Evolutionary conservation across 1,284 basidiomycete genomes (phyloP), one percentile per base, ranked within the genome.

Genomic region (Volvariella surrecta): DNA sequence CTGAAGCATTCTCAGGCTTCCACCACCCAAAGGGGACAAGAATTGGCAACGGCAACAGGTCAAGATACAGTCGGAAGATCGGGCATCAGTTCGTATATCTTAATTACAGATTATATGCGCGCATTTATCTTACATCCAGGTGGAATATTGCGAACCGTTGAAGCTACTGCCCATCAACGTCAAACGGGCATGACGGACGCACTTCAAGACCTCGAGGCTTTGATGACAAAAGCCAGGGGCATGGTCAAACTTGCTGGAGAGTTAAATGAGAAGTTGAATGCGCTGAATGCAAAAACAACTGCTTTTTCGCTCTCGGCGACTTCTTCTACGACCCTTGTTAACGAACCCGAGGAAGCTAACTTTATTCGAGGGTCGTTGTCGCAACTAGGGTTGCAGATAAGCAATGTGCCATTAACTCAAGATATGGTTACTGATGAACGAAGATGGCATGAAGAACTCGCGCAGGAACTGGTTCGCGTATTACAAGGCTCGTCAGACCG

Each of bases 191-290:
- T 98, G 70, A 73, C 76, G 38, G 78, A 82, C 52, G 89, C 93
- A 0, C 73, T 99, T 40, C 74, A 80, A 52, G 95, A 98, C 57
- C 73, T 99, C 18, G 91, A 98, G 57, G 85, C 88, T 1, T 70
- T 99, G 34, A 94, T 90, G 87, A 70, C 85, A 41, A 89, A 93
- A 59, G 93, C 94, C 0, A 86, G 83, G 52, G 89, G 93, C 52
- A 97, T 99, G 85, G 93, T 90, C 43, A 77, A 79, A 32, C 74
- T 97, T 20, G 93, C 95, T 1, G 84, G 84, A 48, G 82, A 90
- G 39, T 76, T 98, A 50, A 94, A 91, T 58, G 79, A 88, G 48
- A 88, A 83, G 49, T 71, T 97, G 8, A 82, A 82, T 6, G 43
- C 38, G 20, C 46, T 58, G 17, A 32, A 58, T 20, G 48, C 50